A percentile compares a stretch with the other conserved stretches of the same genome.
phyloP scores from a whole-genome alignment of 2,329 filamentous ascomycete species.

The Penicillium sclerotiorum region DNA sequence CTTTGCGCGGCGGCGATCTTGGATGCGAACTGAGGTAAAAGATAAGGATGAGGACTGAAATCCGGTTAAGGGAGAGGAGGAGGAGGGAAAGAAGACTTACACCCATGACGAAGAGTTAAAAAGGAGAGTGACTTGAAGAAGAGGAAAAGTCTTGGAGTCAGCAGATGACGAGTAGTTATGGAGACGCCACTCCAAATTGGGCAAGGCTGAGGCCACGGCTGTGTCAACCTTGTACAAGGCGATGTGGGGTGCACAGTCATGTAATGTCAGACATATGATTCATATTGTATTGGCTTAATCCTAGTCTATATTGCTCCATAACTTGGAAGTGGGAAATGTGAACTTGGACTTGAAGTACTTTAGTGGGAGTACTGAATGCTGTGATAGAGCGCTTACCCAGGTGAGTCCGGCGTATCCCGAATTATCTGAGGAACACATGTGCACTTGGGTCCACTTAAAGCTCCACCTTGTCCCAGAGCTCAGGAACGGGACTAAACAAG shows the following conservation, averaged over 20 bases:
- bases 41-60: background rate
- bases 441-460: background rate
- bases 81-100: background rate
- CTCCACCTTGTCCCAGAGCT: background rate
- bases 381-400: no score
- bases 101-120: constrained; percentile 1
- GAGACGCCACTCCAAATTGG: background rate
- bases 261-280: background rate
- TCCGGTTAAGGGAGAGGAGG: background rate
- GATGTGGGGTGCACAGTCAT: constrained; percentile 3
- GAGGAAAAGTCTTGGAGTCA: constrained; percentile 2
- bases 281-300: no score
- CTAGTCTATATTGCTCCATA: no score
- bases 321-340: background rate
- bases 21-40: constrained; percentile 35
- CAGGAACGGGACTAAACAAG: background rate
- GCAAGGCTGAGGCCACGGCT: background rate
- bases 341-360: background rate
- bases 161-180: constrained; percentile 3
- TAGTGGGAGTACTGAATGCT: background rate
- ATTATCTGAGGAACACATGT: background rate
- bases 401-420: no score
- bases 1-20: constrained; percentile 44
- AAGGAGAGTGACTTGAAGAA: background rate
- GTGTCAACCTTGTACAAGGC: background rate